These are phyloP conservation scores for Thamnidium elegans DNA, from an alignment of 192 early-diverging fungal species.

Conservation along the genomic window DNA sequence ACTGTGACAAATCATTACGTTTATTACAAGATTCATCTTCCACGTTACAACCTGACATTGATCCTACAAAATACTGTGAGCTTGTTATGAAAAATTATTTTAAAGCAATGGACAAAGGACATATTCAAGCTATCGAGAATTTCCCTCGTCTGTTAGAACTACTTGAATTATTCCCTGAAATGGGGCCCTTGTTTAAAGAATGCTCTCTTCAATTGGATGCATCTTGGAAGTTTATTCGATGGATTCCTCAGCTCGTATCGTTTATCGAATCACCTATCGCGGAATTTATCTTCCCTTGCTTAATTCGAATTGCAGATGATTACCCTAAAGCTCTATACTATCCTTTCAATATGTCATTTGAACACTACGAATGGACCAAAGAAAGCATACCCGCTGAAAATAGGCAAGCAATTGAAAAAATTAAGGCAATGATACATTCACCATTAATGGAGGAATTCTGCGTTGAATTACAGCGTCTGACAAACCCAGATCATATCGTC, in stretches of 20 bases:
- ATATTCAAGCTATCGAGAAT: slow-evolving; percentile 52
- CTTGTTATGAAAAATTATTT: slow-evolving; percentile 50
- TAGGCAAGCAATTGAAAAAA: slow-evolving; percentile 28
- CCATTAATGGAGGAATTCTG: slow-evolving; percentile 55
- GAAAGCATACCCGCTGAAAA: slow-evolving; percentile 32
- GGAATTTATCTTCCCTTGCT: slow-evolving; percentile 46
- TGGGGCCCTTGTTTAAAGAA: slow-evolving; percentile 36
- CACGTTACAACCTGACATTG: slow-evolving; percentile 6
- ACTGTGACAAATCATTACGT: slow-evolving; percentile 53
- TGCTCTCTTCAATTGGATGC: slow-evolving; percentile 24
- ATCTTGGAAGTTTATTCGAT: slow-evolving; percentile 70
- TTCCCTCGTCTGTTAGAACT: slow-evolving; percentile 72
- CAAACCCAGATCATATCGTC: slow-evolving; percentile 64
- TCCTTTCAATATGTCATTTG: slow-evolving; percentile 67
- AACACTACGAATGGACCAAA: slow-evolving; percentile 55
- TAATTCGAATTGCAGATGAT: slow-evolving; percentile 46
- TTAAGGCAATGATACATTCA: slow-evolving; percentile 41
- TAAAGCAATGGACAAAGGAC: slow-evolving; percentile 52
- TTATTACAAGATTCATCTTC: slow-evolving; percentile 20
- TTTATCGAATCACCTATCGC: slow-evolving; percentile 60
- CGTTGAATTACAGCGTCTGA: slow-evolving; percentile 62
- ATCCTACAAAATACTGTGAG: slow-evolving; percentile 20
- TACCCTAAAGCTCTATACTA: slow-evolving; percentile 69
- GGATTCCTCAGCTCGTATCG: slow-evolving; percentile 75
- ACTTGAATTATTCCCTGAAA: slow-evolving; percentile 48